Percentiles rank a stretch among this genome's conserved stretches.
These are phyloP conservation scores for Alternaria panax DNA, from an alignment of 2,329 filamentous ascomycete species.

Conservation along the genomic window DNA sequence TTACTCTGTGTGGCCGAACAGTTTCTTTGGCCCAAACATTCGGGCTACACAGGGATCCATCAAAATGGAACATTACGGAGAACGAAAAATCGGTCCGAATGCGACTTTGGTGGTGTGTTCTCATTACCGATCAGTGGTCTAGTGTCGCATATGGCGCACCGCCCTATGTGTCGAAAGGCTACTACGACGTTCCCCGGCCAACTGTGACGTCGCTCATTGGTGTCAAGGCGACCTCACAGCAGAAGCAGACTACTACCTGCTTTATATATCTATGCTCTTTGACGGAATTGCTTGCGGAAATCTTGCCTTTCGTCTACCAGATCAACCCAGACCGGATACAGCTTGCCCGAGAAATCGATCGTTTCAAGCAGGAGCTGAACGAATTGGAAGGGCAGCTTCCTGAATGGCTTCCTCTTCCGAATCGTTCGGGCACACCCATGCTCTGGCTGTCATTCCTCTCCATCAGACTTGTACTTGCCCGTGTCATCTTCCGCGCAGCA, in stretches of 20 bases:
- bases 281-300: slow-evolving; percentile 52
- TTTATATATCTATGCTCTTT: slow-evolving; percentile 62
- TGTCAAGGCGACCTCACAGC: slow-evolving; percentile 45
- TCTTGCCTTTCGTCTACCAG: slow-evolving; percentile 50
- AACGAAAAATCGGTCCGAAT: slow-evolving; percentile 61
- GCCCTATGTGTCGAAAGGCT: slow-evolving; percentile 60
- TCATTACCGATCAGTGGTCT: slow-evolving; percentile 65
- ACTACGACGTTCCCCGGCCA: slow-evolving; percentile 65
- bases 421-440: slow-evolving; percentile 45
- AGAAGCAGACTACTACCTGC: slow-evolving; percentile 58
- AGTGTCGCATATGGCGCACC: slow-evolving; percentile 65
- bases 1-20: slow-evolving; percentile 61
- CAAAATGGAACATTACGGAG: slow-evolving; percentile 60
- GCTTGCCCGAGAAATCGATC: slow-evolving; percentile 39
- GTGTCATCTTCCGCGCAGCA: slow-evolving; percentile 44
- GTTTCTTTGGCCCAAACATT: slow-evolving; percentile 64
- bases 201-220: slow-evolving; percentile 53
- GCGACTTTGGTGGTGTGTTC: slow-evolving; percentile 64
- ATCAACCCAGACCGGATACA: slow-evolving; percentile 41
- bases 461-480: slow-evolving; percentile 49
- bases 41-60: slow-evolving; percentile 63
- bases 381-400: slow-evolving; percentile 46
- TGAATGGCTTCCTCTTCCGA: slow-evolving; percentile 40
- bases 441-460: slow-evolving; percentile 53
- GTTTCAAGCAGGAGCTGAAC: slow-evolving; percentile 44